Percentiles rank a stretch among this genome's conserved stretches.
Evolutionary conservation across 2,329 filamentous ascomycete species (phyloP).

Genomic region (Acephala macrosclerotiorum): DNA sequence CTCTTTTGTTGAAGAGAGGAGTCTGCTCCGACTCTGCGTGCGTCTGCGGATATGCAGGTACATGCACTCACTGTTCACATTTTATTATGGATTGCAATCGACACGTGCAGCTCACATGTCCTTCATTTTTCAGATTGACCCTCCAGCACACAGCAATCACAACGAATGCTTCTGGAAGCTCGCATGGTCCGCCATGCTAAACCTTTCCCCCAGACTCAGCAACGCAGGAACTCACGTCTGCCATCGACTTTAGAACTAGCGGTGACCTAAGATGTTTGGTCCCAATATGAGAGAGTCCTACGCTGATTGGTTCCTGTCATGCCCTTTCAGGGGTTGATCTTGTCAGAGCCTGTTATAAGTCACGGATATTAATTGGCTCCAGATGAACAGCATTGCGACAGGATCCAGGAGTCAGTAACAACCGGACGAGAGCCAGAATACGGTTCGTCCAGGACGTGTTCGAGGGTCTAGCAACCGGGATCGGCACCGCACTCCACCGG

Average conservation of each 20-base stretch:
- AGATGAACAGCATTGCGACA: not conserved
- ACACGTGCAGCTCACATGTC: not conserved
- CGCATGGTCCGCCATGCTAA: not conserved
- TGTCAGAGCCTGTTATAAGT: not conserved
- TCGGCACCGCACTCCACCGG: not conserved
- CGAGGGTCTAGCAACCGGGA: not conserved
- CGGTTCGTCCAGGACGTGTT: not conserved
- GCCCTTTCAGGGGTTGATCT: not conserved
- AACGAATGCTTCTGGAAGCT: not conserved
- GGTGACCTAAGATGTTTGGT: conserved; percentile 4
- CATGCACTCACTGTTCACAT: not conserved
- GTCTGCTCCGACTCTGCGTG: not conserved
- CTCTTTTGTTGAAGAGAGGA: not conserved
- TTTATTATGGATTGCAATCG: not conserved
- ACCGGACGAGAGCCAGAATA: not conserved
- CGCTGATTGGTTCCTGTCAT: not conserved
- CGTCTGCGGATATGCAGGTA: not conserved
- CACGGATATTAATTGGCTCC: not conserved
- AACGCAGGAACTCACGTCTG: not conserved
- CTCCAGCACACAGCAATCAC: not conserved
- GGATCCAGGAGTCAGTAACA: not conserved
- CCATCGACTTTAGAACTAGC: not conserved
- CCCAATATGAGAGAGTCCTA: not conserved
- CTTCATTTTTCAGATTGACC: not conserved
- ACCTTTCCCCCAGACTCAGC: not conserved